Conservation (phyloP, 495 filamentous ascomycete genomes). For the Friedmanniomyces simplex region DNA sequence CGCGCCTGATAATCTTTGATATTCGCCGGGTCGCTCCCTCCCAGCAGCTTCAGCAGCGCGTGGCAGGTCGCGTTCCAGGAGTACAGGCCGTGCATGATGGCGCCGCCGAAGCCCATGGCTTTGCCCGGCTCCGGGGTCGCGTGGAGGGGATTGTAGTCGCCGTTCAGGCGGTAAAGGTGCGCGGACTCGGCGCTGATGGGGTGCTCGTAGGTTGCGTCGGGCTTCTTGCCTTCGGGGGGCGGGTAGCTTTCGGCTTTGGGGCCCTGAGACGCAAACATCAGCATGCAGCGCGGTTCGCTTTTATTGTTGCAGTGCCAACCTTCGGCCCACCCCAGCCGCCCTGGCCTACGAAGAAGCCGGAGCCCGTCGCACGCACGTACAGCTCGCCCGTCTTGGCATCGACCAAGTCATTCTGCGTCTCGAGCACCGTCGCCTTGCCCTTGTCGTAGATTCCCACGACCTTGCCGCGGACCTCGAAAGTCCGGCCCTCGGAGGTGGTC, state of each 20-base stretch:
- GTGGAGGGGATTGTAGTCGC: constrained; percentile 87
- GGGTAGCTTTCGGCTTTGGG: constrained; percentile 65
- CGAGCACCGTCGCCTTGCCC: constrained; percentile 71
- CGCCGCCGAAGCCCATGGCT: constrained; percentile 83
- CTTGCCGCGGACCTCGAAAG: constrained; percentile 68
- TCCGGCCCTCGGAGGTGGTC: constrained; percentile 54
- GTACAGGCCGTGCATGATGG: constrained; percentile 80
- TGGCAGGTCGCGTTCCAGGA: constrained; percentile 76
- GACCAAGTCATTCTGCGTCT: constrained; percentile 67
- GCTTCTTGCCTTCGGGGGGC: constrained; percentile 56
- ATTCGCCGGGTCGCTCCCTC: constrained; percentile 65
- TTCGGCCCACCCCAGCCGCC: constrained; percentile 89
- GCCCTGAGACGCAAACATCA: too few relatives aligned
- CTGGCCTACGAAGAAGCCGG: constrained; percentile 71
- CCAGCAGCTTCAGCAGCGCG: constrained; percentile 58
- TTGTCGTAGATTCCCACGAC: constrained; percentile 88
- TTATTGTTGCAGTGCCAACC: too few relatives aligned
- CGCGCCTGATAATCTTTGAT: constrained; percentile 78
- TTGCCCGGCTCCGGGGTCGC: constrained; percentile 70
- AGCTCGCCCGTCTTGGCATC: constrained; percentile 59
- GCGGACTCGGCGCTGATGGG: constrained; percentile 62
- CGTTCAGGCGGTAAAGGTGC: constrained; percentile 61
- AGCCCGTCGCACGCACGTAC: constrained; percentile 57
- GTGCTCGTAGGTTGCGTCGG: constrained; percentile 61
- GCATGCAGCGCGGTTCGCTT: too few relatives aligned